Evolutionary conservation across 2,329 filamentous ascomycete species (phyloP).

Genomic region (Metarhizium guizhouense): DNA sequence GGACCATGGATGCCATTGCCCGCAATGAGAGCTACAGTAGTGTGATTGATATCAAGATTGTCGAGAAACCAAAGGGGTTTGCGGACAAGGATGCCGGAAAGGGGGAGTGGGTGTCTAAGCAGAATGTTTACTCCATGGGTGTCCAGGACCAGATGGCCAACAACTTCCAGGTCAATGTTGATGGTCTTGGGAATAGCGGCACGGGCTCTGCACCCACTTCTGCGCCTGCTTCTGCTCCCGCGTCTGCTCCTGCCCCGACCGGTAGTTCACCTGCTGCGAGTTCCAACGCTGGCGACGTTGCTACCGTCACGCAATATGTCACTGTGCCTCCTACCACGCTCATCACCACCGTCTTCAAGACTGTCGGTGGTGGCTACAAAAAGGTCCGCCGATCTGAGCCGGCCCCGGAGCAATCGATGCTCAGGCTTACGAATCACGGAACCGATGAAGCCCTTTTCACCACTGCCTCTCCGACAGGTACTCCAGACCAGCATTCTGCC

Average conservation of each 20-base stretch:
- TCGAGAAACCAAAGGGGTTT: conserved; percentile 14
- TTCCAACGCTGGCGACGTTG: conserved; percentile 5
- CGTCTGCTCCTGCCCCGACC: neutral
- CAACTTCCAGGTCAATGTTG: conserved; percentile 35
- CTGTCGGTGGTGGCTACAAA: conserved; percentile 16
- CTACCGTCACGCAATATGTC: conserved; percentile 23
- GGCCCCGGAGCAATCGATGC: neutral
- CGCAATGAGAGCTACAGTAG: conserved; percentile 33
- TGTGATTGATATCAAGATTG: conserved; percentile 31
- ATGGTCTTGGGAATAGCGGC: conserved; percentile 11
- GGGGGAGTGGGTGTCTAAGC: conserved; percentile 23
- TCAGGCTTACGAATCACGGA: conserved; percentile 7
- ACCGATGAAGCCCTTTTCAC: neutral
- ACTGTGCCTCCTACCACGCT: conserved; percentile 31
- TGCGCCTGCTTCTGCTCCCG: neutral
- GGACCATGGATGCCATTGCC: conserved; percentile 23
- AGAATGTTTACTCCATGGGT: conserved; percentile 33
- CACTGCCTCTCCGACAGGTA: neutral
- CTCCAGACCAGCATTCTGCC: neutral
- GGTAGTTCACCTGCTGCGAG: neutral
- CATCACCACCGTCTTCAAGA: conserved; percentile 26
- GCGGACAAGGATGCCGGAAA: conserved; percentile 13
- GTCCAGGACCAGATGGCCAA: conserved; percentile 35
- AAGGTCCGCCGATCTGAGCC: neutral
- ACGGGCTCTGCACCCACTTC: neutral